Evolutionary conservation across 495 filamentous ascomycete genomes (phyloP), one percentile per base, ranked within the genome.

Genomic region (Polyplosphaeria fusca): DNA sequence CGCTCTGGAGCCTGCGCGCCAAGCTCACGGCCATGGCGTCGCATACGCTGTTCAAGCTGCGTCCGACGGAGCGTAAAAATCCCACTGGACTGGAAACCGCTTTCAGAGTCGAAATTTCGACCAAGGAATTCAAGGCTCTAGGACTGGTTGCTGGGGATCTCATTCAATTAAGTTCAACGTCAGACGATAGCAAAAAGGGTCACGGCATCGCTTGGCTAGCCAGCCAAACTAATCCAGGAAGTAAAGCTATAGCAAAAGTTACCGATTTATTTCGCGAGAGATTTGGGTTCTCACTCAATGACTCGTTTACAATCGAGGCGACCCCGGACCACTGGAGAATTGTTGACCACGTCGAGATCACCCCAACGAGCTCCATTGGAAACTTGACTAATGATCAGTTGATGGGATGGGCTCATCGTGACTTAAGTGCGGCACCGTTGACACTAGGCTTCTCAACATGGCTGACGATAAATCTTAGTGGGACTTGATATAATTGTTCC

Each of bases 61-160:
- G 59, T 24, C 64, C 62, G 5, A 48, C 60, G 13, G 54, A 60
- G 38, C 50, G 51, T 13, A 47, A 23, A 18, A 42, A 20, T 2
- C 43, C 49, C 23, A 22, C 58, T 32, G 47, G 37, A 80, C 52
- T 72, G 74, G 58, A 78, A 68, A 80, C 82, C 66, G 81, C 82
- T 68, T 86, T 87, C 60, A 78, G 84, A 30, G 71, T 91, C 41
- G 82, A 86, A 61, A 73, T 91, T 18, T 82, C 82, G n/a, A 76
- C 78, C 35, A 80, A 85, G 12, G 80, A 79, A 22, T 71, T 91
- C 9, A 75, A 82, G 42, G 68, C 74, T 26, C 73, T 88, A 5
- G 79, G 79, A 52, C 73, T 89, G 22, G 75, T 78, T 41, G 72
- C 79, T 25, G 87, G 84, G 30, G 79, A 85, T 58, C 56, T 76